Evolutionary conservation across 108 stramenopile species (phyloP).

Genomic region (Ochromonas danica): DNA sequence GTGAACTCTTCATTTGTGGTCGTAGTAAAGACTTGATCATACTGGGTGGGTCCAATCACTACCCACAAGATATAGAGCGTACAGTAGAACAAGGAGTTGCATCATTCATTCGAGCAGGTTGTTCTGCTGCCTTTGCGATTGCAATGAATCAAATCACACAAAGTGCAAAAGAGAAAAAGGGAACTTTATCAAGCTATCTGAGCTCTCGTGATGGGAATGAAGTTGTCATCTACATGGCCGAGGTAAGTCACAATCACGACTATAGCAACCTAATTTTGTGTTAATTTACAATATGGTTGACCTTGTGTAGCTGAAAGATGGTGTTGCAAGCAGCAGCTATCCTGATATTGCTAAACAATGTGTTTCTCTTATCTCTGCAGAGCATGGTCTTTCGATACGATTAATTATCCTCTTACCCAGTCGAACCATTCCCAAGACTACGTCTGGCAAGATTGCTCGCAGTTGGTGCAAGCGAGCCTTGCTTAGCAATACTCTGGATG

Average conservation of each 20-base stretch:
- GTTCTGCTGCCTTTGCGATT: conserved; percentile 81
- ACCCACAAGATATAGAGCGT: conserved; percentile 93
- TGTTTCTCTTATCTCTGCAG: too few species aligned
- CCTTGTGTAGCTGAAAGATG: too few species aligned
- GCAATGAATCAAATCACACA: neutral
- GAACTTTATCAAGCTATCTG: too few species aligned
- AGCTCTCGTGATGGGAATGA: too few species aligned
- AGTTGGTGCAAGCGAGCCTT: conserved; percentile 68
- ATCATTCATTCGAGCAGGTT: conserved; percentile 75
- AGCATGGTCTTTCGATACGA: conserved; percentile 61
- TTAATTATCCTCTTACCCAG: conserved; percentile 74
- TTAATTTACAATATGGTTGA: too few species aligned
- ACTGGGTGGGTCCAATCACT: conserved; percentile 93
- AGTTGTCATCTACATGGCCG: conserved; percentile 27
- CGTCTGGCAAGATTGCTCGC: conserved; percentile 96
- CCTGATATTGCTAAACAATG: too few species aligned
- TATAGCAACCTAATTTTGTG: too few species aligned
- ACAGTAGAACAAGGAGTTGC: conserved; percentile 71
- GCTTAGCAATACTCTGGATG: conserved; percentile 40
- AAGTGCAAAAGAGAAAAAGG: neutral
- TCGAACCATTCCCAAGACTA: conserved; percentile 91
- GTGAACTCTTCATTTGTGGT: conserved; percentile 69
- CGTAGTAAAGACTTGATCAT: conserved; percentile 97
- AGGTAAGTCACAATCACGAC: too few species aligned
- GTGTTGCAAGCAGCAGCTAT: too few species aligned